phyloP scores from a whole-genome alignment of 2,329 filamentous ascomycete species.

The Coleophoma crateriformis region DNA sequence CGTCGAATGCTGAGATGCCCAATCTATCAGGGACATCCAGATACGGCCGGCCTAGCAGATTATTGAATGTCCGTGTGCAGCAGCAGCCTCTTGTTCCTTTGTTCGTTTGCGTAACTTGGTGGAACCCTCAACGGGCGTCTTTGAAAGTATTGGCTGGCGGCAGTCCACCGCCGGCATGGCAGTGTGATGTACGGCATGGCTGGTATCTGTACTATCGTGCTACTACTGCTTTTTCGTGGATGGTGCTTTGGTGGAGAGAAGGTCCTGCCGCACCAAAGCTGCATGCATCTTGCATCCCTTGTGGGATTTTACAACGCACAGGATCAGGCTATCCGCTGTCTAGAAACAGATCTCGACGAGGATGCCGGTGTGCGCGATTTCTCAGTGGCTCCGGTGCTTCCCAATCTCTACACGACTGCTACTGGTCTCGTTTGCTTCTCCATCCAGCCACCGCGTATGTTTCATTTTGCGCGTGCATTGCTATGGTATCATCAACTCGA shows the following conservation, averaged over 20 bases:
- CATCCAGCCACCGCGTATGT: neutral
- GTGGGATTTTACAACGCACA: slow-evolving; percentile 4
- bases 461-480: too few species aligned
- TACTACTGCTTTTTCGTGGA: neutral
- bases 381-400: neutral
- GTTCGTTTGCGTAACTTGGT: neutral
- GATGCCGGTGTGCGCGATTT: neutral
- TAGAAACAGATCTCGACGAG: too few species aligned
- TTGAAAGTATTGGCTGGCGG: slow-evolving; percentile 1
- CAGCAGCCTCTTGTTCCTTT: slow-evolving; percentile 1
- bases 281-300: slow-evolving; percentile 5
- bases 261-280: neutral
- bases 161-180: neutral
- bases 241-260: neutral
- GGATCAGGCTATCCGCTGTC: neutral
- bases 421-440: neutral
- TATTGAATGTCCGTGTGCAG: slow-evolving; percentile 1
- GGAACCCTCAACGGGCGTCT: neutral
- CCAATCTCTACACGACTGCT: too few species aligned
- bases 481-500: too few species aligned
- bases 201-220: neutral
- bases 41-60: too few species aligned
- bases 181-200: neutral
- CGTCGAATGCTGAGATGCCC: neutral
- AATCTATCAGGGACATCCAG: neutral